A percentile compares a stretch with the other conserved stretches of the same genome.
Evolutionary conservation across 257 asterid species (phyloP).

Genomic region (Nicotiana knightiana): DNA sequence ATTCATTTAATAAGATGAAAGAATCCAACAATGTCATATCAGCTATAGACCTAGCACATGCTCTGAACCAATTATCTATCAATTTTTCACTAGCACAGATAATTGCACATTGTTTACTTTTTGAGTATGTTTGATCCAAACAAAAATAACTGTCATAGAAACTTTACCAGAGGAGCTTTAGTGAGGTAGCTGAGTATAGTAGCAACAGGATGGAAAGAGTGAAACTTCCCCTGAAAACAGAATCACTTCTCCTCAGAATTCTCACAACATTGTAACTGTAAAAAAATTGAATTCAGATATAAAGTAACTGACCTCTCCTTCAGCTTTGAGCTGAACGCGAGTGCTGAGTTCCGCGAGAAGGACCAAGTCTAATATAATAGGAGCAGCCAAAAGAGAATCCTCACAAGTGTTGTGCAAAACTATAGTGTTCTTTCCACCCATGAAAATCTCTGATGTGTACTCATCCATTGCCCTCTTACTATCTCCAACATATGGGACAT

Average conservation of each 20-base stretch:
- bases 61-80: neutral
- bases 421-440: conserved; percentile 94
- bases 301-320: conserved; percentile 49
- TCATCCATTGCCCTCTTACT: conserved; percentile 99
- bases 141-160: neutral
- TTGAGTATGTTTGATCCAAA: neutral
- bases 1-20: neutral
- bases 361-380: conserved; percentile 90
- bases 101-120: neutral
- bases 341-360: conserved; percentile 96
- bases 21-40: neutral
- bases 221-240: conserved; percentile 72
- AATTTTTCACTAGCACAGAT: neutral
- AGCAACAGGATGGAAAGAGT: conserved; percentile 94
- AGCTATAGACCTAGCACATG: neutral
- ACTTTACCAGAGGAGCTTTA: conserved; percentile 91
- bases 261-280: neutral
- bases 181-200: conserved; percentile 91
- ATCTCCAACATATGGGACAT: conserved; percentile 95
- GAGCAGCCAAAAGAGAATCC: conserved; percentile 96
- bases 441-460: conserved; percentile 95
- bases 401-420: conserved; percentile 94
- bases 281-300: neutral
- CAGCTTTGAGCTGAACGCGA: conserved; percentile 82
- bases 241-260: neutral